Base-by-base conservation (phyloP, 2,329 filamentous ascomycete species). In the Dendryphion nanum region DNA sequence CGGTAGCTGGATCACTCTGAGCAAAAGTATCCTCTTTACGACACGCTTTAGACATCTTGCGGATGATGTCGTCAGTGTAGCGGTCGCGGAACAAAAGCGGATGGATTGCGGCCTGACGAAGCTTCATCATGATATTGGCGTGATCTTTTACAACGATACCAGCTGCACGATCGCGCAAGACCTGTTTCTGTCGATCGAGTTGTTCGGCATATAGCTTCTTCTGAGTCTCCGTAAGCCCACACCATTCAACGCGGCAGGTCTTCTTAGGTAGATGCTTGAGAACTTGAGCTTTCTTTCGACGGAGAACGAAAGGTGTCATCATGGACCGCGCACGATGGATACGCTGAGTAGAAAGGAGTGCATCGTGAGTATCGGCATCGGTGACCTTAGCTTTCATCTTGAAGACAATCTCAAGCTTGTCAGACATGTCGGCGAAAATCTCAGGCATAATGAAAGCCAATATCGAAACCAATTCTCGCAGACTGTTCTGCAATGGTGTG, bases 361-460 rank as follows among this genome's bases (percentile, higher is more conserved):
- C 86, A 16, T 86, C 86, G 59, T 96, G 79, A 5, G 59, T 59
- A 12, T 77, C 73, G 16, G 85, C 79, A 53, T 90, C 86, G 24
- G 83, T 83, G 15, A 89, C 86, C 37, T 86, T 90, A 10, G 91
- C 87, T 57, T 94, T 95, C 60, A 94, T 86, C 50, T 88, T 89
- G 70, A 98, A 98, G 33, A 97, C 85, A 36, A 82, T 85, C 40
- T 85, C 76, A n/a, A 98, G 76, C 44, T 90, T 81, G 6, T 93
- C 83, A 53, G 85, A 81, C 4, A 64, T 51, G 47, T 85, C 82
- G 23, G 83, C 78, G 63, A 98, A 98, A 23, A 97, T 77, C 6
- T 79, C 71, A 0, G 93, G 93, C 65, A 97, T 85, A 55, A 98
- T 89, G 60, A 98, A 97, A n/a, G 85, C 88, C 10, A 98, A 78